Evolutionary conservation across 352 stramenopile species (phyloP).

Genomic region (Phytophthora hibernalis): DNA sequence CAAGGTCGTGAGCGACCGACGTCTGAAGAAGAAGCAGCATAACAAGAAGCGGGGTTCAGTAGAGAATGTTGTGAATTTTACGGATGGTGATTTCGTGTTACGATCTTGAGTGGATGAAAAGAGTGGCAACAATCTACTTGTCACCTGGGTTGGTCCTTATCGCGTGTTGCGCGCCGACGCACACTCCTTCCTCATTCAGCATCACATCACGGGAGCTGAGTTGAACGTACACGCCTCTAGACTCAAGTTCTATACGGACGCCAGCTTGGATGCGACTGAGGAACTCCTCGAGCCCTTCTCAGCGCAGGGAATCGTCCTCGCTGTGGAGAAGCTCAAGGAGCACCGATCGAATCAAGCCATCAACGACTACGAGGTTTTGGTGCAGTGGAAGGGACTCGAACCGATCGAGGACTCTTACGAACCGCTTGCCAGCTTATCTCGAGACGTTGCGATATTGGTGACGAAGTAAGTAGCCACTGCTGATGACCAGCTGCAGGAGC

Average conservation of each 20-base stretch:
- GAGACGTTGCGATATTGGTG: background rate
- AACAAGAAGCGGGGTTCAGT: constrained; percentile 2
- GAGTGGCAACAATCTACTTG: constrained; percentile 15
- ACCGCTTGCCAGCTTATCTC: background rate
- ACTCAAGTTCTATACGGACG: constrained; percentile 20
- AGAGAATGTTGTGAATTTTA: constrained; percentile 18
- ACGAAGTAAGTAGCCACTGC: background rate
- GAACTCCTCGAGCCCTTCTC: constrained; percentile 14
- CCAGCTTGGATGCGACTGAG: background rate
- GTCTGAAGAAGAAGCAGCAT: constrained; percentile 4
- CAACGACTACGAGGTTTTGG: constrained; percentile 16
- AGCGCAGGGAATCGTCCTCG: constrained; percentile 5
- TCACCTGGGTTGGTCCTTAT: constrained; percentile 22
- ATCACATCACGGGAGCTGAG: constrained; percentile 17
- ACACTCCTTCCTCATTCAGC: constrained; percentile 18
- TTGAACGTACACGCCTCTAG: constrained; percentile 12
- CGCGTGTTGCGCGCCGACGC: constrained; percentile 1
- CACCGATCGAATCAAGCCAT: constrained; percentile 8
- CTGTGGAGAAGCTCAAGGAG: constrained; percentile 7
- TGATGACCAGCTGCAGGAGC: background rate
- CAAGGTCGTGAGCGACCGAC: background rate
- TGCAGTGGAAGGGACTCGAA: constrained; percentile 15
- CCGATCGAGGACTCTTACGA: constrained; percentile 20
- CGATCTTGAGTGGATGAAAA: constrained; percentile 18
- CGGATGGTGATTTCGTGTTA: constrained; percentile 16